These are phyloP conservation scores for Kuraishia ogatae DNA, from an alignment of 805 yeast species.

Conservation along the genomic window DNA sequence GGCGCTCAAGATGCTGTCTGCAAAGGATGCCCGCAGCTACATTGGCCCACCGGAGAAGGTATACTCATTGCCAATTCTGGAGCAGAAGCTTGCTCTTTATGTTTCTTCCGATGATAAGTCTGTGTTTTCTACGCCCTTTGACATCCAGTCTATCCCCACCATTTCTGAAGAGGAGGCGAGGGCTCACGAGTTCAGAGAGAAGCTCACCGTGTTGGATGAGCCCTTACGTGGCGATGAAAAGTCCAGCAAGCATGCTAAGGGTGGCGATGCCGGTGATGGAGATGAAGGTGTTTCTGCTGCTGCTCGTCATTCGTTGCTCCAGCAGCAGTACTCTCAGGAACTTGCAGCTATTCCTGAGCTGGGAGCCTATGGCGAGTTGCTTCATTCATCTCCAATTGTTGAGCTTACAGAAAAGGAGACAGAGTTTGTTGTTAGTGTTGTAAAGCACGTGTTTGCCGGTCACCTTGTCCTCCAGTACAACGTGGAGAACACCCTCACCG, in stretches of 20 bases:
- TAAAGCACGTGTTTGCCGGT: constrained; percentile 73
- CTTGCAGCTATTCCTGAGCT: constrained; percentile 67
- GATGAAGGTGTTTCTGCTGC: constrained; percentile 19
- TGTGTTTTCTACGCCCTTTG: constrained; percentile 50
- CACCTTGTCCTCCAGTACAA: constrained; percentile 76
- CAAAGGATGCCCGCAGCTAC: constrained; percentile 35
- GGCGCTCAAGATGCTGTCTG: constrained; percentile 57
- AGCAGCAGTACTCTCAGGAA: constrained; percentile 64
- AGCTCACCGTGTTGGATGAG: constrained; percentile 25
- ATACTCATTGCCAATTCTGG: constrained; percentile 72
- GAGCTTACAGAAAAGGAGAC: constrained; percentile 87
- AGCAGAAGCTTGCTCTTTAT: constrained; percentile 65
- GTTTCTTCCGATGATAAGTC: constrained; percentile 40
- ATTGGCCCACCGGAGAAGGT: constrained; percentile 53
- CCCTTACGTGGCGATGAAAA: constrained; percentile 25
- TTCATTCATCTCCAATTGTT: constrained; percentile 57
- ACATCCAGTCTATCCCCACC: constrained; percentile 57
- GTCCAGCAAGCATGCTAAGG: constrained; percentile 13
- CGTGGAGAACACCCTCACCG: constrained; percentile 76
- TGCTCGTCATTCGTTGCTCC: constrained; percentile 27
- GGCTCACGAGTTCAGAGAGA: constrained; percentile 52
- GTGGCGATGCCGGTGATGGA: constrained; percentile 13
- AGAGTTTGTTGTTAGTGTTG: constrained; percentile 80
- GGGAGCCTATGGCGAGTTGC: constrained; percentile 60
- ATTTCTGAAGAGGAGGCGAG: constrained; percentile 60